Evolutionary conservation across 257 asterid genomes (phyloP), one percentile per base, ranked within the genome.

Genomic region (Lantana camara): DNA sequence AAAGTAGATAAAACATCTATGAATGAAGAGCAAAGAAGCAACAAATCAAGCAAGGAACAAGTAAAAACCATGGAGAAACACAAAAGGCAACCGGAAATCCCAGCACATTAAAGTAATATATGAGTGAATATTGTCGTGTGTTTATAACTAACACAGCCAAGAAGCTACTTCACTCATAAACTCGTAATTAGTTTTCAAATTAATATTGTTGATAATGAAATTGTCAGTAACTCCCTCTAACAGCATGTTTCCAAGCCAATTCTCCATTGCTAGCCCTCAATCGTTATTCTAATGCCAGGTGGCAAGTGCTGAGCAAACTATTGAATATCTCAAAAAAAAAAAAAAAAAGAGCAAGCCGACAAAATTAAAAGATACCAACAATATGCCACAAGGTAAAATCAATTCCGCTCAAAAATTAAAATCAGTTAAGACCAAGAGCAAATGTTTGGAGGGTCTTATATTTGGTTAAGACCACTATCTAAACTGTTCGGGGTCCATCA

Each of bases 1-100:
- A 35, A 9, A 66, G 71, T 55, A 68, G 64, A 64, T 49, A 5
- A 27, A 65, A 70, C 64, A 54, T 50, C 53, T 71, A 76, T 51
- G 64, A 16, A 46, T 29, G 59, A 68, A 30, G 40, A 56, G 32
- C 16, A 67, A 32, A 63, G 37, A 54, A 63, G 23, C 56, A 38
- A 58, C 32, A 37, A 69, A 57, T 27, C 46, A 30, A 38, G 72
- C 29, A 29, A 40, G 37, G 46, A 35, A 46, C 21, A 30, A 9
- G 56, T 54, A 32, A 20, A 57, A 65, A 22, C 6, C 23, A 61
- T 46, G 37, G 52, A 64, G 57, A 55, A 62, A 65, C 40, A 12
- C 53, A 70, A 66, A 29, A 24, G 46, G 40, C 15, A 49, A 49
- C 41, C 34, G 12, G 34, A 46, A 63, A 47, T 51, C 21, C 32